These are phyloP conservation scores for Neopestalotiopsis sp. DNA, from an alignment of 2,329 filamentous ascomycete species.

Conservation along the genomic window DNA sequence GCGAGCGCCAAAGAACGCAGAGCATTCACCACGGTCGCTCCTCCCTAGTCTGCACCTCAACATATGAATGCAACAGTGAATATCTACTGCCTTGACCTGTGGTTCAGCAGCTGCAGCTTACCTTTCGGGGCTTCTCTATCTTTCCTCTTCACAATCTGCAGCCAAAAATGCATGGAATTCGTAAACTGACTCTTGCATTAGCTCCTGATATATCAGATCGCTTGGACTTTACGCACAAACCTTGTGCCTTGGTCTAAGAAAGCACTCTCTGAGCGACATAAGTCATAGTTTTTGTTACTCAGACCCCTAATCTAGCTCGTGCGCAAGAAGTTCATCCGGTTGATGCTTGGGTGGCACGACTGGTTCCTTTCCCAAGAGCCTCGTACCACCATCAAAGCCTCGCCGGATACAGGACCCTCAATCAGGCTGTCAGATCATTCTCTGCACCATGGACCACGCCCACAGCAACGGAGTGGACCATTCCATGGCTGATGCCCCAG, in stretches of 20 bases:
- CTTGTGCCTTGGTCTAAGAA: not conserved
- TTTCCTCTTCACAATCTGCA: not conserved
- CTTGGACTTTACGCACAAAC: not conserved
- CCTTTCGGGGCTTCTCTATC: not conserved
- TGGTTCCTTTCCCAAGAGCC: not conserved
- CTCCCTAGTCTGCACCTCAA: not conserved
- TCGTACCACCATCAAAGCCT: not conserved
- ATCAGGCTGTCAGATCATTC: not conserved
- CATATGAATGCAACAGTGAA: too few relatives aligned
- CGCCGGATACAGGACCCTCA: not conserved
- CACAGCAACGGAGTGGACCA: slow-evolving; percentile 45
- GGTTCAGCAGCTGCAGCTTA: too few relatives aligned
- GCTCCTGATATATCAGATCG: not conserved
- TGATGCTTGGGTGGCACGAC: not conserved
- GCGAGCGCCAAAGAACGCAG: not conserved
- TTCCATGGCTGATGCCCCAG: slow-evolving; percentile 47
- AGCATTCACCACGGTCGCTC: not conserved
- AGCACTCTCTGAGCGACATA: not conserved
- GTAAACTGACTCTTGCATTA: not conserved
- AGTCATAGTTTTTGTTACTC: too few relatives aligned
- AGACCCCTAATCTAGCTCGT: too few relatives aligned
- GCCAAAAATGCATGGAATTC: not conserved
- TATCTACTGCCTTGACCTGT: too few relatives aligned
- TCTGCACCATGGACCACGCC: not conserved
- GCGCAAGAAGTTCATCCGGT: not conserved